Conservation (phyloP, 129 eudicot genomes). For the Centrapalus pauciflorus region DNA sequence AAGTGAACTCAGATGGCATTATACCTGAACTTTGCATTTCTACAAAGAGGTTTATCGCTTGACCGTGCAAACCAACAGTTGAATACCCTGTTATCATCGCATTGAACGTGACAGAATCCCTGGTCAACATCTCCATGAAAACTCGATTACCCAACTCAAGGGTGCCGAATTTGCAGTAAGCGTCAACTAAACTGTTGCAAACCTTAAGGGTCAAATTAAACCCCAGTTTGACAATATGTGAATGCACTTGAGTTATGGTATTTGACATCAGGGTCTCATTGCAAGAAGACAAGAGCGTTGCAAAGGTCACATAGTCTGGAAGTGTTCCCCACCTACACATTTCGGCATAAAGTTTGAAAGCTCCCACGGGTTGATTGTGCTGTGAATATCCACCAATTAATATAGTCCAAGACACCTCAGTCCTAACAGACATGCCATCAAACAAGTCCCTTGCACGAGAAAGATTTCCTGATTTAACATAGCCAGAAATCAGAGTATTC, state of each 20-base stretch:
- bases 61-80: conserved; percentile 35
- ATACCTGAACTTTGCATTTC: conserved; percentile 53
- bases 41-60: conserved; percentile 46
- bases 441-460: conserved; percentile 51
- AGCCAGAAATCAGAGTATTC: conserved; percentile 57
- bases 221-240: conserved; percentile 60
- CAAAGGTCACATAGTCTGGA: conserved; percentile 68
- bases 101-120: conserved; percentile 69
- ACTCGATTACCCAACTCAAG: conserved; percentile 44
- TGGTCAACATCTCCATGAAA: conserved; percentile 44
- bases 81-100: conserved; percentile 61
- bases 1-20: conserved; percentile 70
- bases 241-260: conserved; percentile 57
- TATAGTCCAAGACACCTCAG: conserved; percentile 74
- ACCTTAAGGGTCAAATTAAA: conserved; percentile 37
- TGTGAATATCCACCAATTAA: conserved; percentile 73
- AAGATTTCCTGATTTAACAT: conserved; percentile 52
- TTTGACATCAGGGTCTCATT: conserved; percentile 34
- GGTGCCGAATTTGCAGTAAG: conserved; percentile 60
- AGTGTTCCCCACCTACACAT: conserved; percentile 56
- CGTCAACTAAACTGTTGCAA: conserved; percentile 74
- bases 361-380: conserved; percentile 37
- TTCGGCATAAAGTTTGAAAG: conserved; percentile 52
- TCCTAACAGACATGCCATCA: conserved; percentile 40
- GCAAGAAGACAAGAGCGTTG: conserved; percentile 65